phyloP scores from a whole-genome alignment of 768 basidiomycete species.

The Auriscalpium orientale region DNA sequence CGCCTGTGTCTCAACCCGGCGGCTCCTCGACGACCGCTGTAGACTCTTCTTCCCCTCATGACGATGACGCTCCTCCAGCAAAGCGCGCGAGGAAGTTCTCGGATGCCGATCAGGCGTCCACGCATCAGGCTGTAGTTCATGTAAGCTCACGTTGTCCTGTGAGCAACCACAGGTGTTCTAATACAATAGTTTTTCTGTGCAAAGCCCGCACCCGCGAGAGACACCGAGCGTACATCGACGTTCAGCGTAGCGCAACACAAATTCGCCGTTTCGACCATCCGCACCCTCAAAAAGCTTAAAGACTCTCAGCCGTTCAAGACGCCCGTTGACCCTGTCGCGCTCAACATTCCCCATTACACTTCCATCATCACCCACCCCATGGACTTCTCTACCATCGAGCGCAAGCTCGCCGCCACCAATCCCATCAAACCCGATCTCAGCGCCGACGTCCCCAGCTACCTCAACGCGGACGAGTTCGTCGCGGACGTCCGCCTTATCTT shows the following conservation, averaged over 20 bases:
- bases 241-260: slow-evolving; percentile 69
- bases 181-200: slow-evolving; percentile 36
- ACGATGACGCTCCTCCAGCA: slow-evolving; percentile 69
- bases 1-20: slow-evolving; percentile 21
- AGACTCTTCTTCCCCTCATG: slow-evolving; percentile 24
- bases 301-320: slow-evolving; percentile 74
- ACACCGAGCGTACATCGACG: slow-evolving; percentile 28
- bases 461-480: slow-evolving; percentile 71
- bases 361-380: slow-evolving; percentile 85
- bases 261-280: slow-evolving; percentile 70
- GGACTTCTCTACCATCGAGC: slow-evolving; percentile 90
- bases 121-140: slow-evolving; percentile 59
- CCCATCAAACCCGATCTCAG: slow-evolving; percentile 69
- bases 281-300: slow-evolving; percentile 79
- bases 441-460: slow-evolving; percentile 67
- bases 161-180: slow-evolving; percentile 48
- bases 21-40: slow-evolving; percentile 26
- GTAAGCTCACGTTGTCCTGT: slow-evolving; percentile 49
- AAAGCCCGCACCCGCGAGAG: too few relatives aligned
- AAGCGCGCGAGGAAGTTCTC: slow-evolving; percentile 74
- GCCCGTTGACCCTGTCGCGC: slow-evolving; percentile 83
- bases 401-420: slow-evolving; percentile 76
- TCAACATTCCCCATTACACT: slow-evolving; percentile 84
- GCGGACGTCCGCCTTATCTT: slow-evolving; percentile 84
- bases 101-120: slow-evolving; percentile 69